Conservation (phyloP, 2,329 filamentous ascomycete genomes). For the Trichoderma afroharzianum region DNA sequence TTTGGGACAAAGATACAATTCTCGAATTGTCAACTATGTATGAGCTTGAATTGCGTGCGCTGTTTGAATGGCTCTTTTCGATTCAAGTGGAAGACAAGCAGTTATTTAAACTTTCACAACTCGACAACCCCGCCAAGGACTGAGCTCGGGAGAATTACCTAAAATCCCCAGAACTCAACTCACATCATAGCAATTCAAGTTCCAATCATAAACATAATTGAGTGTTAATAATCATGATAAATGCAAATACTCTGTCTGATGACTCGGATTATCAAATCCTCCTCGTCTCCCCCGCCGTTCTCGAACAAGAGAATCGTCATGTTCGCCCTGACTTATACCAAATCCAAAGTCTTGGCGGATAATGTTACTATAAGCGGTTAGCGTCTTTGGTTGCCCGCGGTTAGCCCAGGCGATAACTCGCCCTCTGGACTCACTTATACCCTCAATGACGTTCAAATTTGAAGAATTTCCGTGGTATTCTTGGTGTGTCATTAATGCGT, state of each 20-base stretch:
- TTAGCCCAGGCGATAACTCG: not conserved
- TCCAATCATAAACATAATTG: not conserved
- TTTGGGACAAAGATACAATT: not conserved
- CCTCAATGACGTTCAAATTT: not conserved
- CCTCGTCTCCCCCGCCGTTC: not conserved
- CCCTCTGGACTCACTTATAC: not conserved
- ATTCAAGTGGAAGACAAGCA: not conserved
- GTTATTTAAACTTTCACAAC: not conserved
- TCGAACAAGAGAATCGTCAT: not conserved
- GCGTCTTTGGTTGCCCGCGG: not conserved
- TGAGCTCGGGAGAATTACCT: not conserved
- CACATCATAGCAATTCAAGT: not conserved
- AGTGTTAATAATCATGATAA: not conserved
- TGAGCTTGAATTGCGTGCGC: not conserved
- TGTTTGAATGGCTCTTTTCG: not conserved
- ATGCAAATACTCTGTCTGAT: not conserved
- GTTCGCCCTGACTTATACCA: not conserved
- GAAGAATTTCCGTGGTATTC: not conserved
- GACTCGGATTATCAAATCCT: not conserved
- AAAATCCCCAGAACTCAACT: not conserved
- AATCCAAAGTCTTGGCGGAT: constrained; percentile 1
- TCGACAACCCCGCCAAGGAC: not conserved
- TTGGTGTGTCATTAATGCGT: not conserved
- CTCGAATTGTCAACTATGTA: not conserved
- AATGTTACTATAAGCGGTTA: constrained; percentile 3